Evolutionary conservation across 2,329 filamentous ascomycete genomes (phyloP).

Genomic region (Fusarium caatingaense): DNA sequence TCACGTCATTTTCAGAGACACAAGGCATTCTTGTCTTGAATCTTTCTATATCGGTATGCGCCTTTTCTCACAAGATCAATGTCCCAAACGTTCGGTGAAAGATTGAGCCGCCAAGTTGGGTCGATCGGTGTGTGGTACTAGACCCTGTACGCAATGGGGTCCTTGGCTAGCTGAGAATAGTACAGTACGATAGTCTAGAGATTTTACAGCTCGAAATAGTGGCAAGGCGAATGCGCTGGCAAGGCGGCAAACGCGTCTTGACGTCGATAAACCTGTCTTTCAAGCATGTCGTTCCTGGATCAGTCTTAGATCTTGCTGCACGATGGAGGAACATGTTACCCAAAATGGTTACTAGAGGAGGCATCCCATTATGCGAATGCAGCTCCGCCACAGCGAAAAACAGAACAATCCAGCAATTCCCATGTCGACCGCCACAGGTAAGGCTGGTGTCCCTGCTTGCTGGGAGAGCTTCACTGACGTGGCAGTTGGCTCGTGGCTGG

Average conservation of each 20-base stretch:
- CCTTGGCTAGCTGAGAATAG: constrained; percentile 41
- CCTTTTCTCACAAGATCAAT: constrained; percentile 30
- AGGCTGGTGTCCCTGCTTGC: constrained; percentile 51
- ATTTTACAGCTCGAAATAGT: constrained; percentile 34
- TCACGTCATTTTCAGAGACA: constrained; percentile 37
- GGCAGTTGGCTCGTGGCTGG: constrained; percentile 54
- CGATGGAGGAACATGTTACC: constrained; percentile 38
- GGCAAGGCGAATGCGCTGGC: constrained; percentile 45
- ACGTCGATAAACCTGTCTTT: constrained; percentile 20
- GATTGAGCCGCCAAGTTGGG: constrained; percentile 29
- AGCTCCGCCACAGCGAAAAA: constrained; percentile 54
- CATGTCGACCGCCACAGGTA: constrained; percentile 44
- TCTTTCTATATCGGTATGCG: constrained; percentile 1
- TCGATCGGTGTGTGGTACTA: constrained; percentile 32
- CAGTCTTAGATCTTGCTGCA: constrained; percentile 39
- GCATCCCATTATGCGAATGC: constrained; percentile 38
- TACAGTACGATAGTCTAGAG: neutral
- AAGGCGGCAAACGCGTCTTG: constrained; percentile 42
- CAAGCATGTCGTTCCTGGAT: constrained; percentile 28
- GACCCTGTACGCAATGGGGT: constrained; percentile 17
- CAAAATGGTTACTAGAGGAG: constrained; percentile 43
- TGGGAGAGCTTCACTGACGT: constrained; percentile 52
- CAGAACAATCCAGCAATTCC: neutral
- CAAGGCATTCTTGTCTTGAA: constrained; percentile 32
- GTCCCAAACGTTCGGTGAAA: constrained; percentile 35